Evolutionary conservation across 257 asterid species (phyloP), one percentile per base, ranked within the genome.

Genomic region (Thymus mandschuricus): DNA sequence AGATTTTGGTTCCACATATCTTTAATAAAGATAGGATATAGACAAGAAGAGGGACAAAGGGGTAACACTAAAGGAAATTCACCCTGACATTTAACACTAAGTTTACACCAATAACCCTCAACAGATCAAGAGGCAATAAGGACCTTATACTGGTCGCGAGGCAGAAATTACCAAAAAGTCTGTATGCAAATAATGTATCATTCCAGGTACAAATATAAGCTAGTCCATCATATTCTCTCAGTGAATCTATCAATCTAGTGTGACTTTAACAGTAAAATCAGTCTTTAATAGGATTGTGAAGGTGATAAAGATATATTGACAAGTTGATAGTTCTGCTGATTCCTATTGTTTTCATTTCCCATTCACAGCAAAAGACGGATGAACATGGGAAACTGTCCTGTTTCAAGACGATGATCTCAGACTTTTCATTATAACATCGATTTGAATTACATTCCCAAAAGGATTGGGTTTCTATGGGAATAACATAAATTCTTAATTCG

Each of bases 91-190:
- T 4, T 38, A 3, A 38, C 41, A 38, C 41, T 38, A 38, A 38
- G 41, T 38, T 38, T 38, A 38, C 6, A 38, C 41, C 41, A 38
- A 3, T 38, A 7, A 7, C 4, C 7, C 41, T 38, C 6, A 38
- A 38, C 41, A 28, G 49, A 63, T 44, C 27, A n/a, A 70, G 60
- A 46, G 40, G 54, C 59, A 31, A 70, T 27, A 41, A 21, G 30
- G 63, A 40, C 56, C 69, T 49, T 38, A 38, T 38, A 38, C 7
- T 38, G 41, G 41, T 7, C 41, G 3, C 2, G 44, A 50, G 30
- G 43, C 69, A 71, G 63, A 72, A 72, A 15, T 3, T 33, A 41
- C 67, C 50, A 59, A 31, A 59, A 59, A 6, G 21, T 46, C 13
- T 15, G 21, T 46, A 71, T 49, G 58, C 75, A 46, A 35, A 28